A percentile compares a stretch with the other conserved stretches of the same genome.
Conservation (phyloP, 805 yeast species). For the Martiniozyma abietophila region DNA sequence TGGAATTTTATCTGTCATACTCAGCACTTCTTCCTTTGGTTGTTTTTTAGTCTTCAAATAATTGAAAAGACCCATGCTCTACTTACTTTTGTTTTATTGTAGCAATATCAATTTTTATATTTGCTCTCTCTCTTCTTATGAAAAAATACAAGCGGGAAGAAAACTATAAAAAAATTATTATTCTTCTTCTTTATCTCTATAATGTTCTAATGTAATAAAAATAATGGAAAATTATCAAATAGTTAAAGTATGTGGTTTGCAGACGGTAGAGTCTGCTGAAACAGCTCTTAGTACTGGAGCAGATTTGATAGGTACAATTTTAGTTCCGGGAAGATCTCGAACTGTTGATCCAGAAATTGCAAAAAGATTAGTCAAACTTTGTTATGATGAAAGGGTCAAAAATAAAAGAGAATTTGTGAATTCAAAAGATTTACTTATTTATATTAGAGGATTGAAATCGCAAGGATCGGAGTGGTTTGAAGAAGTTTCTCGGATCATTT, state of each 20-base stretch:
- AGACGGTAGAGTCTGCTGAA: conserved; percentile 57
- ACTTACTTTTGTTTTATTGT: no score
- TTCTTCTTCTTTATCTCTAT: no score
- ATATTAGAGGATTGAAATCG: conserved; percentile 11
- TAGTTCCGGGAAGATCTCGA: conserved; percentile 76
- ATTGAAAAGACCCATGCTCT: conserved; percentile 20
- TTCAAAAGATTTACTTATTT: conserved; percentile 16
- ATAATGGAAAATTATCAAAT: no score
- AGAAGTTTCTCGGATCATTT: conserved; percentile 18
- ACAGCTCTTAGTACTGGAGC: conserved; percentile 66
- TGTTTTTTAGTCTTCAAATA: no score
- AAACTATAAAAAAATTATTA: no score
- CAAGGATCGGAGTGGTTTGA: conserved; percentile 29
- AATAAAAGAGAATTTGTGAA: conserved; percentile 16
- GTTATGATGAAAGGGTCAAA: conserved; percentile 16
- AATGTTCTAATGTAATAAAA: no score
- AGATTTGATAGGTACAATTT: conserved; percentile 69
- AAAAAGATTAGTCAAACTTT: conserved; percentile 30
- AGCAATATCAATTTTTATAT: no score
- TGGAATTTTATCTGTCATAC: conserved; percentile 10
- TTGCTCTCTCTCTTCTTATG: not conserved
- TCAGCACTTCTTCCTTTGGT: no score
- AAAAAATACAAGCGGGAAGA: not conserved
- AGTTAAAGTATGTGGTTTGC: conserved; percentile 85
- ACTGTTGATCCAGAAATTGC: conserved; percentile 49